Conservation (phyloP, 257 asterid genomes). For the Solanum sejunctum region DNA sequence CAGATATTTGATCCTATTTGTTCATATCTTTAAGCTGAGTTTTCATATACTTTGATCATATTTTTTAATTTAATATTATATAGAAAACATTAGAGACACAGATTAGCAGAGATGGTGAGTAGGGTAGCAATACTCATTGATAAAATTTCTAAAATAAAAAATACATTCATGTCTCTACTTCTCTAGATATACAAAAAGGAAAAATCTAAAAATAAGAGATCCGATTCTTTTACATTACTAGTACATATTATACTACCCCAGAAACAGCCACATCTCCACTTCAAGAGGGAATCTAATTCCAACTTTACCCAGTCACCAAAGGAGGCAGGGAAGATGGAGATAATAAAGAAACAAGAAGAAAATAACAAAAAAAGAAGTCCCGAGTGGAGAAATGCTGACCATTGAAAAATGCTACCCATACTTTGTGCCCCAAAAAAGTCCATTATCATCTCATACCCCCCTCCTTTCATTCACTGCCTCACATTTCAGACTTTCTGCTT, state of each 20-base stretch:
- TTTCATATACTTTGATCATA: neutral
- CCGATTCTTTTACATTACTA: neutral
- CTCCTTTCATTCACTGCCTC: neutral
- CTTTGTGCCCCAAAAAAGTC: neutral
- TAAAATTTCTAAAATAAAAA: constrained; percentile 2
- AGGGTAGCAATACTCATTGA: neutral
- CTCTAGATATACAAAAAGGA: constrained; percentile 32
- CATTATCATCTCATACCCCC: neutral
- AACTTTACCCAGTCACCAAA: neutral
- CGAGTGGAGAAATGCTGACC: neutral
- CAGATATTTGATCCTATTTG: neutral
- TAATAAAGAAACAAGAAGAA: neutral
- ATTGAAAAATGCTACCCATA: neutral
- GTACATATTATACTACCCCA: constrained; percentile 2
- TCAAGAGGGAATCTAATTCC: constrained; percentile 1
- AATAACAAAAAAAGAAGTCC: neutral
- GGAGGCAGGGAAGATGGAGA: neutral
- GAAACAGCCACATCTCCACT: neutral
- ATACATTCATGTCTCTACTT: constrained; percentile 3
- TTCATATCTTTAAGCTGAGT: neutral
- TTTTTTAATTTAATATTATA: neutral
- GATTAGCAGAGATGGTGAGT: neutral
- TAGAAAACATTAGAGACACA: neutral
- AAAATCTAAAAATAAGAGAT: neutral
- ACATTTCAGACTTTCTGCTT: neutral